phyloP scores from a whole-genome alignment of 1,284 basidiomycete species.

The Neonothopanus nambi region DNA sequence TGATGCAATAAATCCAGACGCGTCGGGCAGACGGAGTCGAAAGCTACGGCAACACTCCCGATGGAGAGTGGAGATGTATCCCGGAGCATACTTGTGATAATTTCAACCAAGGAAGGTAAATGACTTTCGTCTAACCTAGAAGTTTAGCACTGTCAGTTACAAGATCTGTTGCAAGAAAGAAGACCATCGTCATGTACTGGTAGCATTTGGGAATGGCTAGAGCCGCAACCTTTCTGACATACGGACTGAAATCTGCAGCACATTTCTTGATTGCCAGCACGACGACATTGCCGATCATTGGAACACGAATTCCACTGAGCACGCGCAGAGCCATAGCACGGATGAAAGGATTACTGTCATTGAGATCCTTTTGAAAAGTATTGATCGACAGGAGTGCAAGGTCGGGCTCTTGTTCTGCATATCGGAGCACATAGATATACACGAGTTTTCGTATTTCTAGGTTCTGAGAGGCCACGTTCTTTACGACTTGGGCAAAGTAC shows the following conservation, averaged over 20 bases:
- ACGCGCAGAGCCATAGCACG: conserved; percentile 95
- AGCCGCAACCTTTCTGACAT: conserved; percentile 91
- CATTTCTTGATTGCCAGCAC: conserved; percentile 91
- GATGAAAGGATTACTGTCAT: conserved; percentile 90
- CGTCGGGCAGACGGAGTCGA: conserved; percentile 81
- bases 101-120: conserved; percentile 70
- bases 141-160: background rate
- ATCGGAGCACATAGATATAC: conserved; percentile 94
- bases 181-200: conserved; percentile 52
- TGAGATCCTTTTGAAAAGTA: conserved; percentile 96
- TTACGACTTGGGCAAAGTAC: conserved; percentile 93
- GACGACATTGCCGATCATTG: conserved; percentile 85
- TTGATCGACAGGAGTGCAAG: conserved; percentile 96
- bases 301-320: conserved; percentile 87
- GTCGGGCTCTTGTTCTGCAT: conserved; percentile 92
- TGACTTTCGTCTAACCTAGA: conserved; percentile 74
- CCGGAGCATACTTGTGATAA: conserved; percentile 74
- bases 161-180: conserved; percentile 9
- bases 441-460: conserved; percentile 96
- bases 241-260: conserved; percentile 87
- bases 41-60: conserved; percentile 85
- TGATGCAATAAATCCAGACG: conserved; percentile 86
- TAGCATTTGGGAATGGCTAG: conserved; percentile 87
- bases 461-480: conserved; percentile 88
- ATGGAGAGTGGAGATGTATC: conserved; percentile 89